A percentile compares a stretch with the other conserved stretches of the same genome.
phyloP scores from a whole-genome alignment of 768 basidiomycete genomes.

The Lactarius vividus region DNA sequence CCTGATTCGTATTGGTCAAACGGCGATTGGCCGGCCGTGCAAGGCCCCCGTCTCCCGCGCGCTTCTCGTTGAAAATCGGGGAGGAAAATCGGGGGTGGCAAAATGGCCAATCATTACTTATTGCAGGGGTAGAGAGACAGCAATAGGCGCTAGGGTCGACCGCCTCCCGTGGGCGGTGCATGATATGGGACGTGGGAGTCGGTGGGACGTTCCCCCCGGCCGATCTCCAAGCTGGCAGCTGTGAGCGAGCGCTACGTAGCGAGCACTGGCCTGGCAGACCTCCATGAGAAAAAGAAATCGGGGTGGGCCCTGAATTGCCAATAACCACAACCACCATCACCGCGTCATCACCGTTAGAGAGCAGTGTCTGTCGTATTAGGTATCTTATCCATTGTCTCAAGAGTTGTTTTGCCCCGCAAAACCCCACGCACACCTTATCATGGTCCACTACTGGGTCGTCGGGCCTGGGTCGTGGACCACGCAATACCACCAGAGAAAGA shows the following conservation, averaged over 20 bases:
- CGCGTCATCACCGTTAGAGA: not conserved
- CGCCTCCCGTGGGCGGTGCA: not conserved
- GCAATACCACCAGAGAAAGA: not conserved
- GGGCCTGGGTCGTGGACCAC: not conserved
- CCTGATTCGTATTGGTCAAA: not conserved
- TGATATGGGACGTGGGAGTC: not conserved
- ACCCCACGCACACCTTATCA: not conserved
- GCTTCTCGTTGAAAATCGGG: not conserved
- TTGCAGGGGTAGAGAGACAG: too few species aligned
- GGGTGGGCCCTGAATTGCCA: not conserved
- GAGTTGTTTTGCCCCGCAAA: not conserved
- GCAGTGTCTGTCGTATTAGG: not conserved
- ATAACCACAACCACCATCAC: not conserved
- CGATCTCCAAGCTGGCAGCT: not conserved
- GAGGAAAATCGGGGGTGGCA: not conserved
- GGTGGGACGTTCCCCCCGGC: not conserved
- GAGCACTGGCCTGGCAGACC: not conserved
- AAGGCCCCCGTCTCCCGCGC: not conserved
- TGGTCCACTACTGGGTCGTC: not conserved
- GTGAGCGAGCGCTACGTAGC: not conserved
- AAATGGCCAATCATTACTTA: not conserved
- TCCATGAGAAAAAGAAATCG: not conserved
- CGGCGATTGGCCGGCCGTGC: not conserved
- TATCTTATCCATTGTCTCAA: not conserved
- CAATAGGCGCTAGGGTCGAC: not conserved